These are phyloP conservation scores for Lasiosphaeriaceae sp. DNA, from an alignment of 495 filamentous ascomycete genomes.

Conservation along the genomic window DNA sequence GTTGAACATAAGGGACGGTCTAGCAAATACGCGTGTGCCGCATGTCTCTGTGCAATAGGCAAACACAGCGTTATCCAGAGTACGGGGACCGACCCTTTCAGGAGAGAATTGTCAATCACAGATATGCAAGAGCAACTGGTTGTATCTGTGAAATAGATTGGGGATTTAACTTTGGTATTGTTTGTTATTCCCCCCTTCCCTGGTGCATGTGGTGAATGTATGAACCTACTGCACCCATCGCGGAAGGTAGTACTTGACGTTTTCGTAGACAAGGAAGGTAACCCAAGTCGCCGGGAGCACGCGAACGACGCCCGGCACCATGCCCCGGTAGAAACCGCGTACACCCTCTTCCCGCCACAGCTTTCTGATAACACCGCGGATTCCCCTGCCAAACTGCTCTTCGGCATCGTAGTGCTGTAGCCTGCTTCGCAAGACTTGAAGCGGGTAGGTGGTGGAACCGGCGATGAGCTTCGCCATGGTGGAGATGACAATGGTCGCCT, in stretches of 20 bases:
- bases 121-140: too few relatives aligned
- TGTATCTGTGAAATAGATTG: too few relatives aligned
- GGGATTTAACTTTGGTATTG: too few relatives aligned
- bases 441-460: constrained; percentile 83
- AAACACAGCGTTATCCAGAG: too few relatives aligned
- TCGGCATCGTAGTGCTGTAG: constrained; percentile 84
- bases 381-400: constrained; percentile 60
- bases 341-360: constrained; percentile 69
- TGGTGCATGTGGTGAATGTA: too few relatives aligned
- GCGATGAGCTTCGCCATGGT: constrained; percentile 84
- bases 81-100: too few relatives aligned
- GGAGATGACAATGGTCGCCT: constrained; percentile 73
- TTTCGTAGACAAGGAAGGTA: constrained; percentile 98
- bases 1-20: too few relatives aligned
- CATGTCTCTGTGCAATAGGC: too few relatives aligned
- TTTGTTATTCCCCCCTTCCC: too few relatives aligned
- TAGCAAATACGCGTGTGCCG: too few relatives aligned
- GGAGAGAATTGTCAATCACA: too few relatives aligned
- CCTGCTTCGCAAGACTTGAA: constrained; percentile 83
- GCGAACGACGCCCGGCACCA: constrained; percentile 80
- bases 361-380: constrained; percentile 64
- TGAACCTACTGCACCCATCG: constrained; percentile 21
- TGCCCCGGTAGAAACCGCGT: constrained; percentile 86
- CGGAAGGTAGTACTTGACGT: constrained; percentile 68
- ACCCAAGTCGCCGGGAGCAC: constrained; percentile 94